Percentiles rank a stretch among this genome's conserved stretches.
phyloP scores from a whole-genome alignment of 108 stramenopile genomes.

The Pelagomonas calceolata region DNA sequence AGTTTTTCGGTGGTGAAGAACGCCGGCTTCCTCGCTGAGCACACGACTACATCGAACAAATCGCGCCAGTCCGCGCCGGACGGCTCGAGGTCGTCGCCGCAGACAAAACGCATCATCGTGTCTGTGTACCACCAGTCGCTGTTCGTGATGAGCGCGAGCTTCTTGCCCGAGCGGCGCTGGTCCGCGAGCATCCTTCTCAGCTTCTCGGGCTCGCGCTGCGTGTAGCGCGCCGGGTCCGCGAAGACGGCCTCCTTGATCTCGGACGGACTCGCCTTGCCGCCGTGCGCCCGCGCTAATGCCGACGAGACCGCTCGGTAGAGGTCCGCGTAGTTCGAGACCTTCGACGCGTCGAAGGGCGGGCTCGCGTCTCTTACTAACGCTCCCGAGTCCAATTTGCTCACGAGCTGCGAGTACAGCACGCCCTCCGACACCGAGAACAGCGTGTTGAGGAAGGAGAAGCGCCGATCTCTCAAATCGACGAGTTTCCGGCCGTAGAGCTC shows the following conservation, averaged over 20 bases:
- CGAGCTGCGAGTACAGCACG: background rate
- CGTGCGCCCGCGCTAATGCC: background rate
- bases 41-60: constrained; percentile 5
- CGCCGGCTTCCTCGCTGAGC: constrained; percentile 3
- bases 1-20: constrained; percentile 4
- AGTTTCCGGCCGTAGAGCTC: background rate
- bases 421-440: background rate
- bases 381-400: background rate
- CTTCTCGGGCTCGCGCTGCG: background rate
- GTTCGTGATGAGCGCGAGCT: background rate
- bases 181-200: background rate
- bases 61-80: constrained; percentile 6
- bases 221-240: background rate
- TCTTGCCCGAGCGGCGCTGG: background rate
- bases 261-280: background rate
- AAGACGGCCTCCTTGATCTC: background rate
- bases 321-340: background rate
- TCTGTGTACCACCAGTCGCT: background rate
- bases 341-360: background rate
- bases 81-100: background rate
- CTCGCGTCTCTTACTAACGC: background rate
- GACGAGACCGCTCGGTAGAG: background rate
- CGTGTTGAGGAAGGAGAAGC: background rate
- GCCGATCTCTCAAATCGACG: background rate
- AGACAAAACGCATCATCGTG: constrained; percentile 1